Base-by-base conservation (phyloP, 306 rosid genomes). In the Comarum palustre region DNA sequence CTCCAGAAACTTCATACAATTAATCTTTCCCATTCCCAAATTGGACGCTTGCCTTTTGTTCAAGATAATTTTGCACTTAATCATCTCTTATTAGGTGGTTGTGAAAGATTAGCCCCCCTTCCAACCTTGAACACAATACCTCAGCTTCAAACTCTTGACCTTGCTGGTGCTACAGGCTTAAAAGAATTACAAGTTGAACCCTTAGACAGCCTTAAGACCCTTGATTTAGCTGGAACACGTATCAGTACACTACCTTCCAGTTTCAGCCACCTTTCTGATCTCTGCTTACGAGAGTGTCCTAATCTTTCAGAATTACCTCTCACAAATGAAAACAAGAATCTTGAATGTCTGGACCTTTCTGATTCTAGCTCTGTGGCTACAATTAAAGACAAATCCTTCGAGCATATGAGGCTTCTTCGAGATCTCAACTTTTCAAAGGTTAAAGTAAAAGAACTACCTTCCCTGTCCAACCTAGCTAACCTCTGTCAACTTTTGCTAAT, bases 1-100 rank as follows among this genome's bases (percentile, higher is more conserved):
- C 73, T 79, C 31, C 0, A 39, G 51, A 61, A 69, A 3, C 79
- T 83, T 63, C 75, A 57, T 27, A 36, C 41, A 51, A 13, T 83
- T 29, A 79, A 83, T 24, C 73, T 83, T 57, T 80, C 87, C 20
- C 20, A 41, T 46, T 79, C 87, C 45, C 5, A 29, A 38, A 67
- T 83, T 36, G 19, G 15, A 19, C 69, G 51, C 24, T 25, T 80
- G 17, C 87, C 87, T 16, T 60, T 48, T 42, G 72, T 80, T 16
- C 69, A 70, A 46, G 9, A 25, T 14, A 79, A 76, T 61, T 1
- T 2, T 27, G 36, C 41, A 13, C 77, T 83, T 19, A 76, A 74
- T 55, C 68, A 46, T 16, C 61, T 83, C 11, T 24, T 50, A 2
- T 73, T 69, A 50, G n/a, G 57, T 9, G 67, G 69, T 22, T 80